Base-by-base conservation (phyloP, 164 flowering plant genomes). In the Chimonanthus salicifolius region DNA sequence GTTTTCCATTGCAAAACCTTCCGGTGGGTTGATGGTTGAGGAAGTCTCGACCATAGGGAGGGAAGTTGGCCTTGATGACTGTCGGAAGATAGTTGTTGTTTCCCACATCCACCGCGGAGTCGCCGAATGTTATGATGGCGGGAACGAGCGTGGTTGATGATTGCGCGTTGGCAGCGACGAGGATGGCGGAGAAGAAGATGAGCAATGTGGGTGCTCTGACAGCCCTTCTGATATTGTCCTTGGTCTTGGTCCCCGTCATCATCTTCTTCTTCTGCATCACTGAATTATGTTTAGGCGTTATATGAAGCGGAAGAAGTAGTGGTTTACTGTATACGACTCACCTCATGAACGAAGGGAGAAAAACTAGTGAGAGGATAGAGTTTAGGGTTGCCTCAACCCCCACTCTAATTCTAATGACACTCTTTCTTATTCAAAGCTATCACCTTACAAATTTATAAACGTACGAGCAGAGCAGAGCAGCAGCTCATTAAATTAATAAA, bases 1-100 rank as follows among this genome's bases (percentile, higher is more conserved):
- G 77, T 77, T 93, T 95, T 2, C 99, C 99, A 85, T 95, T 93
- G 81, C 94, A 92, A 69, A 95, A 95, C 78, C 99, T 90, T 4
- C 99, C 99, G 6, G 99, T 95, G 8, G 99, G 75, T 49, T 85
- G 18, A 2, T 85, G 86, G 60, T 80, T 86, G 64, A 66, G 74
- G 33, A 92, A 95, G 69, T 95, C 99, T 66, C 90, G 80, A 6
- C 99, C 99, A 74, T 95, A 95, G 71, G 99, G 99, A 63, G 96
- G 97, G 77, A 87, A 86, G 73, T 95, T 76, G 46, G 99, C 97
- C 85, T 86, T 95, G 83, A 83, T 88, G 58, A 93, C 8, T 6
- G 99, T 93, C 47, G 77, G 77, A 45, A 93, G 76, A 73, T 95
- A 87, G 87, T 95, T 83, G 74, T 95, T 95, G 83, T 94, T 94